A percentile compares a stretch with the other conserved stretches of the same genome.
Conservation (phyloP, 2,329 filamentous ascomycete species). For the Xylariaceae sp. region DNA sequence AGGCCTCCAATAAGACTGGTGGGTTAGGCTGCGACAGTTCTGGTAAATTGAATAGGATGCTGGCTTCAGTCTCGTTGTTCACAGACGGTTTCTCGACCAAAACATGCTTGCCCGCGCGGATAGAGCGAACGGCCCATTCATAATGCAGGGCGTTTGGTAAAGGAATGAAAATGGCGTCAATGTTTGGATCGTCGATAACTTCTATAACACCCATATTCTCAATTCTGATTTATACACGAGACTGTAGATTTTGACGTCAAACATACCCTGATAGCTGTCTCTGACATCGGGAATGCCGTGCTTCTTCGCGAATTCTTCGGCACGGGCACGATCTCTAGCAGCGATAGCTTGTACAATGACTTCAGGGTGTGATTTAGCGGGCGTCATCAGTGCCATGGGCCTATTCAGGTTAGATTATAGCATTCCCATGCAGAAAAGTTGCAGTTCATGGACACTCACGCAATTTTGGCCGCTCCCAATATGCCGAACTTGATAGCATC, state of each 20-base stretch:
- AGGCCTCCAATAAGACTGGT: conserved; percentile 52
- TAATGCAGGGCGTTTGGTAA: conserved; percentile 44
- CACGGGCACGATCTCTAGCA: conserved; percentile 54
- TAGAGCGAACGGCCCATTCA: conserved; percentile 49
- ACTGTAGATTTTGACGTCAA: not conserved
- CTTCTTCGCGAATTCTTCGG: conserved; percentile 57
- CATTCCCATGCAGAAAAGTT: too few relatives aligned
- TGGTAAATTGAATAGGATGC: conserved; percentile 43
- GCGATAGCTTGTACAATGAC: conserved; percentile 61
- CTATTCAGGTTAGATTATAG: too few relatives aligned
- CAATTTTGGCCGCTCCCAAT: too few relatives aligned
- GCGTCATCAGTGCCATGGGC: too few relatives aligned
- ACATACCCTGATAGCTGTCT: conserved; percentile 54
- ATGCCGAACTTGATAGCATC: too few relatives aligned
- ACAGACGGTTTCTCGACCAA: conserved; percentile 54
- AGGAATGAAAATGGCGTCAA: conserved; percentile 51
- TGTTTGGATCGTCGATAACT: conserved; percentile 44
- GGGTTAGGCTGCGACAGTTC: conserved; percentile 37
- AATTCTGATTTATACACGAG: too few relatives aligned
- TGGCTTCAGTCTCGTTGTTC: conserved; percentile 47
- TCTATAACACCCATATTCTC: too few relatives aligned
- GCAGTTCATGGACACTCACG: too few relatives aligned
- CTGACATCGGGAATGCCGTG: conserved; percentile 58
- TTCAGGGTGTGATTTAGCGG: conserved; percentile 59
- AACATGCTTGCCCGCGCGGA: conserved; percentile 53